Percentiles rank a stretch among this genome's conserved stretches.
phyloP scores from a whole-genome alignment of 2,329 filamentous ascomycete species.

The Clonostachys chloroleuca region DNA sequence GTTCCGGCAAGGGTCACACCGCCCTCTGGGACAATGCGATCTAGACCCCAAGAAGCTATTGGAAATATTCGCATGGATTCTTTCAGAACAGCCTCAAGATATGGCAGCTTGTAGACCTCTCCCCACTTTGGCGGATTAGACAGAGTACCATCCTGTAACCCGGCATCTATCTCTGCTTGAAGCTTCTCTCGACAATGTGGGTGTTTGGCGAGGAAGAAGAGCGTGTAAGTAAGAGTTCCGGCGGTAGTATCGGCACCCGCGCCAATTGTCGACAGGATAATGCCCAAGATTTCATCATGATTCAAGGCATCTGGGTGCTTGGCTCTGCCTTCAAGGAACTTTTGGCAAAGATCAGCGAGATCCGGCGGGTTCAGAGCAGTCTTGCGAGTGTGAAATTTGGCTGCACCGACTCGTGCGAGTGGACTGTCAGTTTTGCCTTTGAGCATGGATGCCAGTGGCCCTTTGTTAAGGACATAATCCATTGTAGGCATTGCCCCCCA shows the following conservation, averaged over 20 bases:
- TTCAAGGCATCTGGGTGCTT: slow-evolving; percentile 1
- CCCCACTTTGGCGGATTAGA: background rate
- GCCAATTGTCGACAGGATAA: background rate
- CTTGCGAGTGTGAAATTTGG: background rate
- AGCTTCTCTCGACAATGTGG: background rate
- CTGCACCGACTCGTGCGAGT: background rate
- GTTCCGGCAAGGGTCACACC: background rate
- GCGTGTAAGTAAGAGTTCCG: background rate
- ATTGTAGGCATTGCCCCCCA: slow-evolving; percentile 1
- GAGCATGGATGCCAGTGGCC: background rate
- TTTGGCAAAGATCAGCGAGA: slow-evolving; percentile 1
- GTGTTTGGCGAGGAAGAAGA: background rate
- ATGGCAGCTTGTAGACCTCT: background rate
- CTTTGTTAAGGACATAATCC: slow-evolving; percentile 2
- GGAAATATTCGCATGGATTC: background rate
- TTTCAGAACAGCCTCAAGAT: background rate
- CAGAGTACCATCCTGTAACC: background rate
- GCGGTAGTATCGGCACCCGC: background rate
- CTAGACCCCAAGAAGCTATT: background rate
- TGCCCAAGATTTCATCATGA: background rate
- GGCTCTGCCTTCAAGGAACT: slow-evolving; percentile 2
- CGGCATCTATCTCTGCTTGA: background rate
- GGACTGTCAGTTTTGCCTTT: background rate
- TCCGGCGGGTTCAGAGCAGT: background rate
- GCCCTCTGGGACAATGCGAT: background rate